Evolutionary conservation across 2,329 filamentous ascomycete species (phyloP), one percentile per base, ranked within the genome.

Genomic region (Tolypocladium inflatum): DNA sequence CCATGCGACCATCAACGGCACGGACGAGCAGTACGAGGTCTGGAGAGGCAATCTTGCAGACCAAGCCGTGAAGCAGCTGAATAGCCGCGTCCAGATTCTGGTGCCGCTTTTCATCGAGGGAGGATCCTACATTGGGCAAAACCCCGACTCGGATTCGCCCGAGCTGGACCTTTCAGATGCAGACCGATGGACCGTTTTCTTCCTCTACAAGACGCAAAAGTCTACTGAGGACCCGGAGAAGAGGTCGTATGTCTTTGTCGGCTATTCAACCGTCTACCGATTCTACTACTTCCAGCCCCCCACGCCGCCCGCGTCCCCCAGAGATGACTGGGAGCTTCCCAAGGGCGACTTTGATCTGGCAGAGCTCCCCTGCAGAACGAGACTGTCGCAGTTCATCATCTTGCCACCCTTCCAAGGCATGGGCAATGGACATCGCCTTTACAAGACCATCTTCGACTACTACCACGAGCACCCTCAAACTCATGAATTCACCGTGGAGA

Each of bases 351-450:
- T 81, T 53, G 73, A 78, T 53, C 76, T 87, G 62, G 71, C 82
- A 5, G 76, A 86, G 54, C 80, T 92, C 2, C 88, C 90, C 15
- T 88, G 87, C 65, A 86, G 93, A 43, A 85, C 90, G 60, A 83
- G 95, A 51, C 90, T 99, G 63, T 96, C 93, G 0, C 94, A 99
- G 71, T 97, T 97, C 72, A 69, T 99, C 60, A 87, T 99, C 62
- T 79, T 99, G 13, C 92, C 92, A 2, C 88, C 91, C 7, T 96
- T 91, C 71, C 92, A 97, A 70, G 81, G 83, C 61, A 83, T 85
- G 61, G 91, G 91, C 19, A 86, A 93, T 55, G 94, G 93, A 41
- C 82, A 85, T 13, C 80, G 84, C 48, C 83, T 99, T 43, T 99
- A 97, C 77, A 84, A 85, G 60, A 80, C 85, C 54, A 90, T 97